Conservation (phyloP, 345 rosid species). For the Syzygium jambos region DNA sequence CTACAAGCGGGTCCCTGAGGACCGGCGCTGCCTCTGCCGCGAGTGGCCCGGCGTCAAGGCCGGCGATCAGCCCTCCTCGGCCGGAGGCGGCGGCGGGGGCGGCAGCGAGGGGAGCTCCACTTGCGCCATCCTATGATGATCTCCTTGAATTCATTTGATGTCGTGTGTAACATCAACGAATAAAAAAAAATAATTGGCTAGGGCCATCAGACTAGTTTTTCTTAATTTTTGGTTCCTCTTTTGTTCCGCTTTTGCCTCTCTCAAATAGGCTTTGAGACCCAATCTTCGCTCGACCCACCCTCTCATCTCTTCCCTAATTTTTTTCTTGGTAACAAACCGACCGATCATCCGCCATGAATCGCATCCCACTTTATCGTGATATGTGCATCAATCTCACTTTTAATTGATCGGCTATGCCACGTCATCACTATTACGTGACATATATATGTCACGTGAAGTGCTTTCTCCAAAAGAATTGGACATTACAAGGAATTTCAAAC, state of each 20-base stretch:
- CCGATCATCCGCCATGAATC: background rate
- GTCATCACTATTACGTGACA: rapidly evolving
- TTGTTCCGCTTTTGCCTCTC: background rate
- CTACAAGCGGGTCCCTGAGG: slow-evolving; percentile 16
- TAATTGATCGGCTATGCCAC: background rate
- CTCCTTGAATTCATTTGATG: background rate
- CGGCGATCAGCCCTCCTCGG: slow-evolving; percentile 5
- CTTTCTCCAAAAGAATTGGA: background rate
- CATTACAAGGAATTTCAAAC: background rate
- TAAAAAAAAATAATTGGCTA: background rate
- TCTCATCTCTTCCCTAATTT: background rate
- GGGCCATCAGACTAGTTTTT: background rate
- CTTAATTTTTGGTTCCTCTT: background rate
- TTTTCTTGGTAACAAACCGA: background rate
- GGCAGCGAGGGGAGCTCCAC: background rate
- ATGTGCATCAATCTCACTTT: rapidly evolving
- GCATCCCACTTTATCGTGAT: rapidly evolving
- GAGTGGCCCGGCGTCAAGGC: slow-evolving; percentile 30
- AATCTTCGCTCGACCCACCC: background rate
- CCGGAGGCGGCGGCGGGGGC: background rate
- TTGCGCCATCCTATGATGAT: background rate
- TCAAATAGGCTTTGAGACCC: background rate
- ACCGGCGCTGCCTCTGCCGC: slow-evolving; percentile 24
- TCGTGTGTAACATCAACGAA: background rate
- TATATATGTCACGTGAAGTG: rapidly evolving